These are phyloP conservation scores for Ustilago cynodontis DNA, from an alignment of 1,284 basidiomycete species.

Conservation along the genomic window DNA sequence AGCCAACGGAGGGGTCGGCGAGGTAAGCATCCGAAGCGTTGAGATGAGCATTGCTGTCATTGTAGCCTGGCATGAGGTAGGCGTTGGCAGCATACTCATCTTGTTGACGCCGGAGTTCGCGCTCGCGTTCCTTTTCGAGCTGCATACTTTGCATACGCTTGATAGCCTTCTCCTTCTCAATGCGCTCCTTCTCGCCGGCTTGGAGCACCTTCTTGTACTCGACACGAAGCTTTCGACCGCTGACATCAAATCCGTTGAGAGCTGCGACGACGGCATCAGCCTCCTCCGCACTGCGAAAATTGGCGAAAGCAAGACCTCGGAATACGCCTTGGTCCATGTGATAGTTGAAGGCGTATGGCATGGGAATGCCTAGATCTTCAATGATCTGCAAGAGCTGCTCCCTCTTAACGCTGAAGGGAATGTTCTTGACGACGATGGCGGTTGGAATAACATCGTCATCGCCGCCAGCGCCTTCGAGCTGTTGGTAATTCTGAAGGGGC, in stretches of 20 bases:
- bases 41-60: conserved; percentile 18
- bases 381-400: conserved; percentile 97
- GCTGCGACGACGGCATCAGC: conserved; percentile 96
- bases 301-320: conserved; percentile 97
- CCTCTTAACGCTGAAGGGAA: conserved; percentile 96
- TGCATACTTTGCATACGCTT: conserved; percentile 83
- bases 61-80: conserved; percentile 50
- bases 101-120: conserved; percentile 51
- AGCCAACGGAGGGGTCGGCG: conserved; percentile 11
- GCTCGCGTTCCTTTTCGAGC: conserved; percentile 63
- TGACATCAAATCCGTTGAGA: conserved; percentile 88
- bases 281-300: conserved; percentile 90
- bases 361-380: conserved; percentile 90
- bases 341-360: conserved; percentile 97
- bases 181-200: conserved; percentile 98
- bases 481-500: conserved; percentile 20
- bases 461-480: conserved; percentile 4
- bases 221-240: conserved; percentile 96
- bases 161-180: conserved; percentile 98
- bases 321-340: conserved; percentile 77
- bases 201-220: conserved; percentile 99
- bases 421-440: conserved; percentile 99
- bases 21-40: conserved; percentile 18
- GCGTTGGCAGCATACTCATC: conserved; percentile 53
- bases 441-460: conserved; percentile 98